Evolutionary conservation across 805 yeast genomes (phyloP).

Genomic region (Candida sithepensis): DNA sequence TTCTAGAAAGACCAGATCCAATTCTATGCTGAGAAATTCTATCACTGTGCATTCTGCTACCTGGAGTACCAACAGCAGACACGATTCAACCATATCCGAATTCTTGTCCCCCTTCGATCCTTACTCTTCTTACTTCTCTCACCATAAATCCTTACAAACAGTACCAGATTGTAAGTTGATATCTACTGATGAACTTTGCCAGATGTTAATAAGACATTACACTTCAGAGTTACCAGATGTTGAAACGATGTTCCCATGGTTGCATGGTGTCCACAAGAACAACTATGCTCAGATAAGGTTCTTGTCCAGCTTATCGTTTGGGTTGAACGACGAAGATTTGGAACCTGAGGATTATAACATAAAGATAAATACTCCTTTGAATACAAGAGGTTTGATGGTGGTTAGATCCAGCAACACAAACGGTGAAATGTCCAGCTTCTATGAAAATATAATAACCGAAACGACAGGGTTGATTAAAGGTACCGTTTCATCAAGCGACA

Average conservation of each 20-base stretch:
- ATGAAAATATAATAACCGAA: conserved; percentile 30
- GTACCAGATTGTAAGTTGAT: conserved; percentile 19
- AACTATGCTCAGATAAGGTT: conserved; percentile 53
- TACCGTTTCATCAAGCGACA: conserved; percentile 49
- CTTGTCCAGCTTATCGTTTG: conserved; percentile 26
- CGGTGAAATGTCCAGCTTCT: conserved; percentile 27
- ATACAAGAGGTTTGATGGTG: conserved; percentile 26
- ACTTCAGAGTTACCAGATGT: conserved; percentile 54
- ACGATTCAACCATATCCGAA: background rate
- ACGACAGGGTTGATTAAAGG: conserved; percentile 50
- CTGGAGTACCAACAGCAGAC: background rate
- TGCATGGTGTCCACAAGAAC: conserved; percentile 68
- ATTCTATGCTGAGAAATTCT: conserved; percentile 6
- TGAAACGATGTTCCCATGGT: conserved; percentile 79
- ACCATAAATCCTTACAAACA: conserved; percentile 14
- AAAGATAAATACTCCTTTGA: conserved; percentile 19
- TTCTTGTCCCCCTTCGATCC: conserved; percentile 20
- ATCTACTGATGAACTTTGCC: conserved; percentile 24
- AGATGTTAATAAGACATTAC: conserved; percentile 20
- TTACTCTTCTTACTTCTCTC: conserved; percentile 16
- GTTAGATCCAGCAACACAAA: conserved; percentile 28
- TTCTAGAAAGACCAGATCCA: conserved; percentile 9
- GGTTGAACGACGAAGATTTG: background rate
- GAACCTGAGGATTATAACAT: background rate
- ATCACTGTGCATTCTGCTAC: background rate